Base-by-base conservation (phyloP, 2,329 filamentous ascomycete genomes). In the Thelonectria blattea region DNA sequence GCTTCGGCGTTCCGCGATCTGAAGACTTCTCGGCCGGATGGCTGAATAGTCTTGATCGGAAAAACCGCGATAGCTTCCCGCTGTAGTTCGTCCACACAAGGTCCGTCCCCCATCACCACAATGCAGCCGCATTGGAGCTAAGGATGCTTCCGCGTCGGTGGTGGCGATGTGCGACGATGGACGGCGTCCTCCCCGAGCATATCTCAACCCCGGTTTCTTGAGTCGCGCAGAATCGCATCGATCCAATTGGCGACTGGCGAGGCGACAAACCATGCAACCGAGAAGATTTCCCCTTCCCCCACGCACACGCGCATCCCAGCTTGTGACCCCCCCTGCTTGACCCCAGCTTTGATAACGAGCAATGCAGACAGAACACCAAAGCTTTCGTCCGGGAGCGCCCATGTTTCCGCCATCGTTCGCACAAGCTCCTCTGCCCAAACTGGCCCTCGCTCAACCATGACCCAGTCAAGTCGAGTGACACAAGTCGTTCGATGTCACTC, bases 321-420 rank as follows among this genome's bases (percentile, higher is more conserved):
- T 41, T 54, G 58, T 39, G 45, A n/a, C 34, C 49, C 34, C 49
- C 61, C 53, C 56, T 53, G 47, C 18, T 42, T 50, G 50, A 60
- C 55, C 57, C 49, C 62, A 61, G 41, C 47, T 48, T 58, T 69
- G 64, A 68, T 67, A 68, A 65, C 56, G 56, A 27, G n/a, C 48
- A 20, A 56, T 62, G 47, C 18, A 47, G 45, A 54, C 47, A 60
- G 34, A 39, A 39, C n/a, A 47, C n/a, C 27, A 46, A 49, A 32
- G 17, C 8, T 27, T 54, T 48, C 30, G 51, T 55, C 22, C 57
- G 39, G 51, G 46, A 60, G 47, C 52, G 57, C 52, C 47, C 52
- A 55, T 43, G 17, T 34, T 18, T 30, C 17, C 30, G 46, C 47
- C 10, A 42, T 50, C 9, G 17, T 22, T 20, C 30, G 56, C 42